Percentiles rank a stretch among this genome's conserved stretches.
These are phyloP conservation scores for Phaeosphaeriaceae sp. DNA, from an alignment of 2,329 filamentous ascomycete species.

Conservation along the genomic window DNA sequence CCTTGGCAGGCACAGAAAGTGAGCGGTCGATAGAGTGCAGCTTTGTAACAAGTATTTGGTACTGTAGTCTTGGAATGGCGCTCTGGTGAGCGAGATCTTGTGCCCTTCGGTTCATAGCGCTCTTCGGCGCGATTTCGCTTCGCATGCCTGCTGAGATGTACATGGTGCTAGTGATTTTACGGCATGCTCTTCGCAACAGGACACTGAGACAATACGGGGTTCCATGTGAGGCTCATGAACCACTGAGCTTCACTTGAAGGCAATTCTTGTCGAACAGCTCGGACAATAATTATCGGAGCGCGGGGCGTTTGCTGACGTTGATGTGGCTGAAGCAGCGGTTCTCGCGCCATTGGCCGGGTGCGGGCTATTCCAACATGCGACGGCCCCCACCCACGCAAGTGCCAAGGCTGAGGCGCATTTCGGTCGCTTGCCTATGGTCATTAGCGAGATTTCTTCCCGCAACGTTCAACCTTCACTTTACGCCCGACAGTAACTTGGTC, in stretches of 20 bases:
- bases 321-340: slow-evolving; percentile 18
- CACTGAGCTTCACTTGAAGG: slow-evolving; percentile 6
- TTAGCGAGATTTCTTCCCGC: slow-evolving; percentile 26
- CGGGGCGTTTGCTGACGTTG: slow-evolving; percentile 35
- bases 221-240: slow-evolving; percentile 20
- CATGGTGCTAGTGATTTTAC: slow-evolving; percentile 3
- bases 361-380: slow-evolving; percentile 7
- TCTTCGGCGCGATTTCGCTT: slow-evolving; percentile 8
- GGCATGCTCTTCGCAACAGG: slow-evolving; percentile 9
- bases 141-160: slow-evolving; percentile 5
- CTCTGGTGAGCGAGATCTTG: slow-evolving; percentile 23
- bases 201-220: slow-evolving; percentile 23
- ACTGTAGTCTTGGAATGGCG: slow-evolving; percentile 36
- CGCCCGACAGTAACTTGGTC: slow-evolving; percentile 21
- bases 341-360: slow-evolving; percentile 14
- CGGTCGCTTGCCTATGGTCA: slow-evolving; percentile 11
- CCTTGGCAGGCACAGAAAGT: background rate
- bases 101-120: slow-evolving; percentile 19
- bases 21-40: background rate
- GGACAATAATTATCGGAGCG: slow-evolving; percentile 7
- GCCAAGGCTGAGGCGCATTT: slow-evolving; percentile 15
- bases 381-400: slow-evolving; percentile 19
- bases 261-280: background rate
- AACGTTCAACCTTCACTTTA: slow-evolving; percentile 22
- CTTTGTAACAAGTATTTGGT: slow-evolving; percentile 44